Conservation (phyloP, 495 filamentous ascomycete species). For the Friedmanniomyces simplex region DNA sequence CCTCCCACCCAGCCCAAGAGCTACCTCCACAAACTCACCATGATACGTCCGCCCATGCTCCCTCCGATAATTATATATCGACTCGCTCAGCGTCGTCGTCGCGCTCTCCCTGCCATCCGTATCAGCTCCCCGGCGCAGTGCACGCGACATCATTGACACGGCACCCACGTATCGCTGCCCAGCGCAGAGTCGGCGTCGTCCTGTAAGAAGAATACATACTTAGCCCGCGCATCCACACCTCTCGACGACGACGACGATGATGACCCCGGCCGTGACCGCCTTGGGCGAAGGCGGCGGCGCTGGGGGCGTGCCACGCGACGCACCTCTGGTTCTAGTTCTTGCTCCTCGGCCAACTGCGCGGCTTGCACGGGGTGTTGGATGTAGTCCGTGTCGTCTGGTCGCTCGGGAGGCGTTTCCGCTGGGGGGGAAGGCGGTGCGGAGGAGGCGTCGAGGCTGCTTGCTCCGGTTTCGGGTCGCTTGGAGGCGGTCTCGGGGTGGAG, state of each 20-base stretch:
- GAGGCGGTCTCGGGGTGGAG: neutral
- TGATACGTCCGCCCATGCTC: slow-evolving; percentile 29
- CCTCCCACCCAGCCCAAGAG: no score
- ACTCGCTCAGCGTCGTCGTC: slow-evolving; percentile 24
- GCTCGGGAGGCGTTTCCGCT: neutral
- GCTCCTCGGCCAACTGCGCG: slow-evolving; percentile 16
- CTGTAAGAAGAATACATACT: neutral
- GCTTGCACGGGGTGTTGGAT: slow-evolving; percentile 4
- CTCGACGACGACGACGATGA: neutral
- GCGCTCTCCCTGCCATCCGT: slow-evolving; percentile 11
- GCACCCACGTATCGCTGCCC: slow-evolving; percentile 19
- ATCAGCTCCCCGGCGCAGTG: neutral
- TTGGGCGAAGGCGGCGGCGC: neutral
- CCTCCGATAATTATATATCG: slow-evolving; percentile 22
- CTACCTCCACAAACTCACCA: slow-evolving; percentile 8
- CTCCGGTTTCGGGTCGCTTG: neutral
- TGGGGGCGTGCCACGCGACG: slow-evolving; percentile 3
- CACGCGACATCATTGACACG: neutral
- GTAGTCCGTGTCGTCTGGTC: slow-evolving; percentile 2
- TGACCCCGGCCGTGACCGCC: no score
- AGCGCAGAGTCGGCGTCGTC: slow-evolving; percentile 20
- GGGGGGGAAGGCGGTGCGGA: neutral
- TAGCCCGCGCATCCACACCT: neutral
- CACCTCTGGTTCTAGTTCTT: slow-evolving; percentile 20
- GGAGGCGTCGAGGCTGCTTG: neutral